Evolutionary conservation across 1,284 basidiomycete genomes (phyloP).

Genomic region (Puccinia hordei): DNA sequence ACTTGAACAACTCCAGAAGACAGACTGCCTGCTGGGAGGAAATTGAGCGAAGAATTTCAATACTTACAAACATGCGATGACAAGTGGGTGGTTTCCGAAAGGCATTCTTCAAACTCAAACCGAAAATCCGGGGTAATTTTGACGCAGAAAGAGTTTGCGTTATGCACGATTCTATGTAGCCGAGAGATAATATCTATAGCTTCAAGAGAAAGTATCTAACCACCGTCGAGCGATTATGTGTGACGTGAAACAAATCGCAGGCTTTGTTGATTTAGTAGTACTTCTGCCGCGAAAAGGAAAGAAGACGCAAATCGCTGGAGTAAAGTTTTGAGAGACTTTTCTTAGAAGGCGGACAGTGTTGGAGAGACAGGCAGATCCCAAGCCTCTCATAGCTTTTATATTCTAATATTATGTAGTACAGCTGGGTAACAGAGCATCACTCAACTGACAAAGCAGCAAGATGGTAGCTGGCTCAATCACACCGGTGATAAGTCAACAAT

Average conservation of each 20-base stretch:
- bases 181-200: background rate
- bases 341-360: background rate
- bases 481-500: constrained; percentile 9
- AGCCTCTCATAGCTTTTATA: constrained; percentile 7
- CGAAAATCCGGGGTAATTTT: constrained; percentile 3
- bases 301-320: background rate
- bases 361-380: background rate
- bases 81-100: constrained; percentile 3
- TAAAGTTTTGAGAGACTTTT: background rate
- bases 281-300: background rate
- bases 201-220: background rate
- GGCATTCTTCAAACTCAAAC: constrained; percentile 6
- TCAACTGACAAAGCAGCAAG: constrained; percentile 6
- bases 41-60: constrained; percentile 3
- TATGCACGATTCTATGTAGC: background rate
- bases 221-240: background rate
- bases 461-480: constrained; percentile 4
- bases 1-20: constrained; percentile 1
- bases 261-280: background rate
- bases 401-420: background rate
- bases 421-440: background rate
- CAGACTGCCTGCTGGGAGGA: background rate
- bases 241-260: background rate
- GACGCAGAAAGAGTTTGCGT: constrained; percentile 1
- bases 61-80: constrained; percentile 24